Base-by-base conservation (phyloP, 139 green algal species). In the Coccomyxa sp. region DNA sequence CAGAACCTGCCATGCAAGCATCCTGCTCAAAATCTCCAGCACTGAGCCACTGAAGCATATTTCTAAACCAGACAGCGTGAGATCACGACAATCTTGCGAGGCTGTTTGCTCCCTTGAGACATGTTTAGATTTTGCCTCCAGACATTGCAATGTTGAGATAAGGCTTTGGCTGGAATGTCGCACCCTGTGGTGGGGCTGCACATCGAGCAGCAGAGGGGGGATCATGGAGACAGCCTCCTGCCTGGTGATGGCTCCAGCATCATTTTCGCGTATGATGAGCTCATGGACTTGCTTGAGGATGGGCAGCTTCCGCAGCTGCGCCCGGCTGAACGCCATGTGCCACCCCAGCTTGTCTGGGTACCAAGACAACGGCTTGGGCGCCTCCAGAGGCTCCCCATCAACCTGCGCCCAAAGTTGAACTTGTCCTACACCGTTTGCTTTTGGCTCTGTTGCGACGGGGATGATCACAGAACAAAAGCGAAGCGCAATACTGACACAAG, bases 201-300 rank as follows among this genome's bases (percentile, higher is more conserved):
- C 95, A 67, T 98, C 96, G 84, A 99, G 89, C 77, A 99, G 95
- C 32, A 99, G 88, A 0, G 97, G 95, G 14, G 97, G 97, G 76
- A 99, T 94, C 97, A 99, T 99, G 81, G 94, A 98, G 84, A 99
- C 97, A 10, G 95, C 96, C 89, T 99, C 97, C 92, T 99, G 97
- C 11, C 97, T 88, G 11, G 94, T 98, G 91, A 99, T 99, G 90
- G 79, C 93, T 31, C 97, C 97, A 14, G 88, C 86, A 14, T 97
- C 94, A 76, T 97, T 93, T 71, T 94, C 91, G 10, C 89, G 82
- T 85, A 92, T 91, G 76, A 95, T 87, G 76, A 92, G 93, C 80
- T 94, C 88, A 80, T 97, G 94, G 75, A 97, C 51, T 45, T 86
- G 81, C 77, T 71, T 71, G 63, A 99, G 92, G 45, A 82, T 58